phyloP scores from a whole-genome alignment of 306 rosid species.

The Glycine latifolia region DNA sequence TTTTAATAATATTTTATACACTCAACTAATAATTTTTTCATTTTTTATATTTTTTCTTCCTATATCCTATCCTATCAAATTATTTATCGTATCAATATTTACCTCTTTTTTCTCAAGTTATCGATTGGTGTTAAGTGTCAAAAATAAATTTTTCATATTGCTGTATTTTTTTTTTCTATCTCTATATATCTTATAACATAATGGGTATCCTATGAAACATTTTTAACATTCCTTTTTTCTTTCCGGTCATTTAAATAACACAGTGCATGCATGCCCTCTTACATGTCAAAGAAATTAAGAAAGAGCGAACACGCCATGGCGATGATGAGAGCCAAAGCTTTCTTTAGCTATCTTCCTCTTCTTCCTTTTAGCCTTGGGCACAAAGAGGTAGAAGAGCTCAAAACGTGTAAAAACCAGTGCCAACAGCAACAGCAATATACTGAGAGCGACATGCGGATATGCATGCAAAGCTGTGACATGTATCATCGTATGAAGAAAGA shows the following conservation, averaged over 20 bases:
- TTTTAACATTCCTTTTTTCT: background rate
- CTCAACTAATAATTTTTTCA: no score
- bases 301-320: constrained; percentile 34
- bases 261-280: background rate
- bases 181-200: no score
- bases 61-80: no score
- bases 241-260: background rate
- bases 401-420: constrained; percentile 70
- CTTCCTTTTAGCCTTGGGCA: constrained; percentile 26
- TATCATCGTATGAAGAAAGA: constrained; percentile 49
- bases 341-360: constrained; percentile 24
- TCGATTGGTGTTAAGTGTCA: no score
- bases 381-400: constrained; percentile 44
- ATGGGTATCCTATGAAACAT: no score
- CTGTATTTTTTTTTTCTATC: no score
- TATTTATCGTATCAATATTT: no score
- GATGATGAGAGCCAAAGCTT: constrained; percentile 25
- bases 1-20: no score
- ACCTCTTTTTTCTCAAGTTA: no score
- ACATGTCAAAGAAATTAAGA: background rate
- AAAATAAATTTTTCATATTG: no score
- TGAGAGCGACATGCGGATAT: constrained; percentile 38
- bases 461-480: constrained; percentile 53
- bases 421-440: constrained; percentile 45
- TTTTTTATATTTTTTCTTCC: no score